These are phyloP conservation scores for Jaltomata sinuosa DNA, from an alignment of 257 asterid genomes.

Conservation along the genomic window DNA sequence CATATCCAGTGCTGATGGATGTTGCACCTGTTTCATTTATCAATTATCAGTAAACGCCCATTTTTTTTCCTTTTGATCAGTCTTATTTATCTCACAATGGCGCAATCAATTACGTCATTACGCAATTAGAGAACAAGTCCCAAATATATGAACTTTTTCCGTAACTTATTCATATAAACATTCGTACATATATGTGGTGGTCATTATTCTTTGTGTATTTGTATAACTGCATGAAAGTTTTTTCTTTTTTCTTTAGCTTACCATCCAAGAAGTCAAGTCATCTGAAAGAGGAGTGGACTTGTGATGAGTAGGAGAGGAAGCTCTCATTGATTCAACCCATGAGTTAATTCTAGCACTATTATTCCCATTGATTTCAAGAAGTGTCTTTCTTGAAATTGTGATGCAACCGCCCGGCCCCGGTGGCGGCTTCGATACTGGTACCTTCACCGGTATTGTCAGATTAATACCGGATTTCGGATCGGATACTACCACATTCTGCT, in stretches of 20 bases:
- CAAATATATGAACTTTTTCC: background rate
- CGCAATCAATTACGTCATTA: background rate
- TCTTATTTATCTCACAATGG: background rate
- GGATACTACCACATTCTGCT: slow-evolving; percentile 70
- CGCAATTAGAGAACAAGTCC: background rate
- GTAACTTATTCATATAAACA: background rate
- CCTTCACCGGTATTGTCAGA: slow-evolving; percentile 44
- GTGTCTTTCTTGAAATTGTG: slow-evolving; percentile 51
- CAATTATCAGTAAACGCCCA: background rate
- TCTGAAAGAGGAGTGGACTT: slow-evolving; percentile 39
- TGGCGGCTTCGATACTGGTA: slow-evolving; percentile 58
- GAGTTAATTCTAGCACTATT: slow-evolving; percentile 42
- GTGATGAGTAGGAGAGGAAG: slow-evolving; percentile 77
- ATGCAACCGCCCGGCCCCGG: slow-evolving; percentile 56
- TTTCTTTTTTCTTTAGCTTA: slow-evolving; percentile 2
- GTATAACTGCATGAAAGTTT: background rate
- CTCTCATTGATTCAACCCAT: slow-evolving; percentile 83
- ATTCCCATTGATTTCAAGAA: slow-evolving; percentile 52
- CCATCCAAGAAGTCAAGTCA: slow-evolving; percentile 49
- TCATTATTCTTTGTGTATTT: background rate
- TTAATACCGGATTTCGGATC: slow-evolving; percentile 34
- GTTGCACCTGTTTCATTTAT: slow-evolving; percentile 39
- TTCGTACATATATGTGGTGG: background rate
- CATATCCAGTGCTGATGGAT: slow-evolving; percentile 81
- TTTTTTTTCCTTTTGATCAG: no score